Percentiles rank a stretch among this genome's conserved stretches.
phyloP scores from a whole-genome alignment of 306 rosid species.

The Quercus suber region DNA sequence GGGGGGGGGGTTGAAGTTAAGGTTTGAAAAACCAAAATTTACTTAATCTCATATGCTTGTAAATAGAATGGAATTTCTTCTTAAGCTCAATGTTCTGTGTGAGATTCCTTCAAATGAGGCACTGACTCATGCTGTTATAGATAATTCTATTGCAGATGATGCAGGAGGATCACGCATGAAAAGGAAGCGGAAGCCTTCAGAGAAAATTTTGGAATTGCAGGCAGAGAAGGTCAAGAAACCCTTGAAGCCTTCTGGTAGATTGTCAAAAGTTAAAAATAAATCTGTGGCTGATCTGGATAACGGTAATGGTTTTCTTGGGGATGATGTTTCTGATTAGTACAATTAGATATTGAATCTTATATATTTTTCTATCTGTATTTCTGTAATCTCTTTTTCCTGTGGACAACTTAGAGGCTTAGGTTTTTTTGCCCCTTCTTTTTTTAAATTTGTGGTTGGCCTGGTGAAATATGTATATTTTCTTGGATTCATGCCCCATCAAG shows the following conservation, averaged over 20 bases:
- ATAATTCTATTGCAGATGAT: slow-evolving; percentile 47
- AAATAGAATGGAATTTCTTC: background rate
- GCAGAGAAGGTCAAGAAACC: slow-evolving; percentile 70
- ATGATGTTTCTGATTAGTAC: slow-evolving; percentile 53
- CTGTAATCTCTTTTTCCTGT: background rate
- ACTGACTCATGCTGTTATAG: slow-evolving; percentile 9
- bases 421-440: background rate
- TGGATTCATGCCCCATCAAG: background rate
- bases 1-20: background rate
- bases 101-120: background rate
- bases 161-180: slow-evolving; percentile 53
- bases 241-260: slow-evolving; percentile 47
- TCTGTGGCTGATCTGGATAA: slow-evolving; percentile 44
- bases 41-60: background rate
- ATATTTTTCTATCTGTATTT: background rate
- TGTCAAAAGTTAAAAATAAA: slow-evolving; percentile 44
- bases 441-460: background rate
- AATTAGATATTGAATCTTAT: background rate
- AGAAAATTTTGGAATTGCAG: slow-evolving; percentile 84
- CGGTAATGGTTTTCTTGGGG: slow-evolving; percentile 44
- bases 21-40: background rate
- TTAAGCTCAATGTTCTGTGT: background rate
- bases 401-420: background rate
- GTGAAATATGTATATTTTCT: background rate
- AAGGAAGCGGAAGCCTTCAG: slow-evolving; percentile 83